Evolutionary conservation across 2,329 filamentous ascomycete genomes (phyloP).

Genomic region (Rhinocladiella similis): DNA sequence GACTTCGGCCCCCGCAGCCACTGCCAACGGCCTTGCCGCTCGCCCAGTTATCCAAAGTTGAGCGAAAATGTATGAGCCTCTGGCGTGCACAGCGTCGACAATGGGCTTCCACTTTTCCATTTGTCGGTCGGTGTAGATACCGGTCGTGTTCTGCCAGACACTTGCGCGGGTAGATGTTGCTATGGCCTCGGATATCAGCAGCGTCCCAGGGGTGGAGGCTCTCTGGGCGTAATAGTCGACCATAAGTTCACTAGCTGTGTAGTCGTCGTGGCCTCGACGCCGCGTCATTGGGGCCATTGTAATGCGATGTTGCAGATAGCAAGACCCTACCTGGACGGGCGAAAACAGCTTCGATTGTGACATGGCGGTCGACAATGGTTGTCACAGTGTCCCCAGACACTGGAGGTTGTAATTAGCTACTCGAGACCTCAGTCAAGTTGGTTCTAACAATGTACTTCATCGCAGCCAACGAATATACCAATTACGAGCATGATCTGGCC

Average conservation of each 20-base stretch:
- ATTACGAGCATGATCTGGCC: too few species aligned
- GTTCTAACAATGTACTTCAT: too few species aligned
- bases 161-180: background rate
- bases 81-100: constrained; percentile 51
- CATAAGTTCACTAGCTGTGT: constrained; percentile 41
- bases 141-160: constrained; percentile 11
- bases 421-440: too few species aligned
- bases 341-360: background rate
- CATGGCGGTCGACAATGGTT: too few species aligned
- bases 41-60: constrained; percentile 49
- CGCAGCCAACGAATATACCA: too few species aligned
- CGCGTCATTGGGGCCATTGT: constrained; percentile 56
- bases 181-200: constrained; percentile 38
- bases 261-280: constrained; percentile 47
- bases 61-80: constrained; percentile 48
- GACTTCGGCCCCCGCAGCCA: background rate
- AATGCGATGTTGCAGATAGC: constrained; percentile 53
- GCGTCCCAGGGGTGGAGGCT: constrained; percentile 42
- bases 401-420: too few species aligned
- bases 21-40: constrained; percentile 38
- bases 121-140: constrained; percentile 36
- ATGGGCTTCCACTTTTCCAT: constrained; percentile 52
- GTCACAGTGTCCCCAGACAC: too few species aligned
- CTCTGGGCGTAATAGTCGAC: constrained; percentile 43
- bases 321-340: constrained; percentile 44